Evolutionary conservation across 2,329 filamentous ascomycete species (phyloP), one percentile per base, ranked within the genome.

Genomic region (Fusarium sp.): DNA sequence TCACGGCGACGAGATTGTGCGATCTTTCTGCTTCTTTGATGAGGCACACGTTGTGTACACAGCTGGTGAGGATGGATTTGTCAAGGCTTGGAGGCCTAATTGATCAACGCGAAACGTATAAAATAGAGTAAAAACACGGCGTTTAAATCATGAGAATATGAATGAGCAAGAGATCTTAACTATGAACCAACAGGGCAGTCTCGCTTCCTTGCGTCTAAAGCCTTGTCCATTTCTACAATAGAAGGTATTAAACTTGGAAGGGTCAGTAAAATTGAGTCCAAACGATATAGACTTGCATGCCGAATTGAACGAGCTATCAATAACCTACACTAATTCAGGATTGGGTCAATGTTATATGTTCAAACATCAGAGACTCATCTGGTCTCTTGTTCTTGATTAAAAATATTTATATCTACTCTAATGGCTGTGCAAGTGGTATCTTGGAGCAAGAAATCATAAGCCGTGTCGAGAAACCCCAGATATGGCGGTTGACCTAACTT

Each of bases 1-100:
- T 6, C 90, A 92, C 76, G 87, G 88, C 0, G 85, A 85, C 5
- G 90, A 92, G 72, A 85, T 92, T 71, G 87, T 91, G 44, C 83
- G 89, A 43, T 85, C 86, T 16, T 91, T 90, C 73, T 90, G 87
- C 77, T 89, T 91, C 76, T 85, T 89, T 62, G 89, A 91, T 66
- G 83, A 88, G 72, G 84, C 86, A 69, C 84, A 88, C 73, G 81
- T 85, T 32, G 86, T 89, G 8, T 88, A 88, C 64, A 89, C 87
- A 47, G 86, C 83, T 8, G 88, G 88, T 20, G 88, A 90, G 73
- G 88, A 90, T 70, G 87, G 87, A 3, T 83, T 81, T 66, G 80
- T 89, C 75, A 88, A 86, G 75, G 86, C 87, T 5, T 90, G 88
- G 88, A 82, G 83, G 43, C 79, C 81, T 50, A 73, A 68, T 55